Evolutionary conservation across 345 rosid species (phyloP).

Genomic region (Linum usitatissimum): DNA sequence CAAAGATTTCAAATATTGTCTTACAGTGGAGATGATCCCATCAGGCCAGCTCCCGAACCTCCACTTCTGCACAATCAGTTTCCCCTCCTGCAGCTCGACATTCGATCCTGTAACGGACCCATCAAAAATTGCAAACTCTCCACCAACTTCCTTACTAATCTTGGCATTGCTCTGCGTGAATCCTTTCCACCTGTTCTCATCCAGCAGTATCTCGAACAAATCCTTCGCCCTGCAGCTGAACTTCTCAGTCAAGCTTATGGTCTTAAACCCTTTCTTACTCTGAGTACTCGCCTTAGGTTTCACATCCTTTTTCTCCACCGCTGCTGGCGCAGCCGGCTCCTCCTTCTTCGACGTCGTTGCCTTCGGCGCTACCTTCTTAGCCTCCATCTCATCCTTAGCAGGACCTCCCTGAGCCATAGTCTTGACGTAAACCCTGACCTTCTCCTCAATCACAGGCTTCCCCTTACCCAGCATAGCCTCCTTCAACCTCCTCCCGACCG

Average conservation of each 20-base stretch:
- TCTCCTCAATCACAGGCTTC: slow-evolving; percentile 56
- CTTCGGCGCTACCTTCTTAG: slow-evolving; percentile 54
- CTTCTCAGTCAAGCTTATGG: slow-evolving; percentile 67
- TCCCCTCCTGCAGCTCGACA: slow-evolving; percentile 77
- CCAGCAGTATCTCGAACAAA: slow-evolving; percentile 90
- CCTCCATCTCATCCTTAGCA: slow-evolving; percentile 64
- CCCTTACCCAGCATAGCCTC: slow-evolving; percentile 73
- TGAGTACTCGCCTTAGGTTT: slow-evolving; percentile 21
- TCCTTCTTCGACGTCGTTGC: slow-evolving; percentile 17
- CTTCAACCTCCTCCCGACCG: slow-evolving; percentile 61
- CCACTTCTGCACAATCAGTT: slow-evolving; percentile 88
- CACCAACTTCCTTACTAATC: slow-evolving; percentile 81
- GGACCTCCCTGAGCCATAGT: slow-evolving; percentile 87
- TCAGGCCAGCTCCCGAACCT: slow-evolving; percentile 97
- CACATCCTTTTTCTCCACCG: slow-evolving; percentile 32
- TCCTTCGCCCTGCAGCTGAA: slow-evolving; percentile 73
- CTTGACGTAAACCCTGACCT: slow-evolving; percentile 55
- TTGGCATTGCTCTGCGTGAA: slow-evolving; percentile 86
- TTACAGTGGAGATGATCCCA: slow-evolving; percentile 68
- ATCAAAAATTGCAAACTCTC: slow-evolving; percentile 71
- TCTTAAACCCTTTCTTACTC: slow-evolving; percentile 48
- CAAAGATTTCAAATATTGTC: background rate
- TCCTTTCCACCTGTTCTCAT: slow-evolving; percentile 93
- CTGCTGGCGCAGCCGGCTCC: slow-evolving; percentile 8
- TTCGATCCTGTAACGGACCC: slow-evolving; percentile 77